Conservation (phyloP, 164 flowering plant species). For the Buxus sempervirens region DNA sequence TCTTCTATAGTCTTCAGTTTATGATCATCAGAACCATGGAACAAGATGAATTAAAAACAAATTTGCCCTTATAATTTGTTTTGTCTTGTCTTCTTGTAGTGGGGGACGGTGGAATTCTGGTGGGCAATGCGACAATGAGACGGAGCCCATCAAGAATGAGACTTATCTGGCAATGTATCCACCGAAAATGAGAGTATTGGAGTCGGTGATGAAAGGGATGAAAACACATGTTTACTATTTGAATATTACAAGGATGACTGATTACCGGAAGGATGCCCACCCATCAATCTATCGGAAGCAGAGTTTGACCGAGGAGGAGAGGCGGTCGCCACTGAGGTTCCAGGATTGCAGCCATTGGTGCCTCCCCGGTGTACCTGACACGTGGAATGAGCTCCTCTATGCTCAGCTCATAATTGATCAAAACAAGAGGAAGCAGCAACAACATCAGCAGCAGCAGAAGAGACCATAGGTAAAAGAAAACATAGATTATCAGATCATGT, state of each 20-base stretch:
- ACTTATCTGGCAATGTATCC: constrained; percentile 2
- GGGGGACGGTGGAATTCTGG: constrained; percentile 23
- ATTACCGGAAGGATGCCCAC: constrained; percentile 17
- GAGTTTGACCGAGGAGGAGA: constrained; percentile 9
- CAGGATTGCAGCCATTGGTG: constrained; percentile 25
- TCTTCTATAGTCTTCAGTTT: background rate
- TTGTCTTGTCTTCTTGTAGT: background rate
- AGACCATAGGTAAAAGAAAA: background rate
- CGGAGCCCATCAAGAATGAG: constrained; percentile 15
- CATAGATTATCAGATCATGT: constrained; percentile 18
- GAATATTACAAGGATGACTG: constrained; percentile 19
- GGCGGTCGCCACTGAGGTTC: background rate
- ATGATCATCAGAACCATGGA: background rate
- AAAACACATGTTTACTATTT: constrained; percentile 14
- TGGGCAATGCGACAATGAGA: constrained; percentile 16
- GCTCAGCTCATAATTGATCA: background rate
- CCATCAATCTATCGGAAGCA: constrained; percentile 18
- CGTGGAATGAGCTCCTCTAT: background rate
- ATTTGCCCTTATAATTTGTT: background rate
- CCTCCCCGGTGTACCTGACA: constrained; percentile 18
- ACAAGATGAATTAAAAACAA: background rate
- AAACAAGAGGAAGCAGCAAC: background rate
- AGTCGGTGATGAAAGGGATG: constrained; percentile 16
- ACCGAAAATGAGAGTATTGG: constrained; percentile 12
- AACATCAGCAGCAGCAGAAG: background rate